Percentiles rank a stretch among this genome's conserved stretches.
Conservation (phyloP, 495 filamentous ascomycete species). For the Hypomontagnella submonticulosa region DNA sequence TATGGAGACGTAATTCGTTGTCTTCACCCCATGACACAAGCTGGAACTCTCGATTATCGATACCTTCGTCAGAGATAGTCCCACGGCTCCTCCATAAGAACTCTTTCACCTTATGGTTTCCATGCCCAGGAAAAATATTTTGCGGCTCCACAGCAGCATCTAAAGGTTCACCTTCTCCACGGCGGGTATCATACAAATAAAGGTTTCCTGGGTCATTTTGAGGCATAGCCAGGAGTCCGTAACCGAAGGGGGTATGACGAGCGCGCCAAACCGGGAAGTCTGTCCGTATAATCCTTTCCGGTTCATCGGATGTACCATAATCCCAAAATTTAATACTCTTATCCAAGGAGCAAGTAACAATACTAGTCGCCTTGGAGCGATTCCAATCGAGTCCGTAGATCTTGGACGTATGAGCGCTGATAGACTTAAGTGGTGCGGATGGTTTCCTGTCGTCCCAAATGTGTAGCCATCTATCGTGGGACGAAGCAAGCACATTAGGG, state of each 20-base stretch:
- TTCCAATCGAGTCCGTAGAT: conserved; percentile 98
- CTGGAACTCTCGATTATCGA: conserved; percentile 93
- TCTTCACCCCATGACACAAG: conserved; percentile 94
- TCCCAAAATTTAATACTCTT: conserved; percentile 97
- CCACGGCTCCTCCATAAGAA: conserved; percentile 92
- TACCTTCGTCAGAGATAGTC: conserved; percentile 68
- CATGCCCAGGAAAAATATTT: conserved; percentile 81
- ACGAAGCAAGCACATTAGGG: conserved; percentile 84
- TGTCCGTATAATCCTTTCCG: conserved; percentile 79
- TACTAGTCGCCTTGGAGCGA: conserved; percentile 71
- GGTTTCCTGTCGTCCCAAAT: conserved; percentile 93
- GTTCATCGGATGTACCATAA: conserved; percentile 70
- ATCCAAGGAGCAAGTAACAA: conserved; percentile 91
- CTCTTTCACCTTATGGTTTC: conserved; percentile 85
- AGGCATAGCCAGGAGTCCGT: conserved; percentile 89
- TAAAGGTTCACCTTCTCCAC: conserved; percentile 51
- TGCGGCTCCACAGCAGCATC: conserved; percentile 66
- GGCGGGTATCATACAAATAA: conserved; percentile 83
- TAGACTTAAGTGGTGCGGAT: conserved; percentile 80
- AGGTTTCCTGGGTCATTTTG: conserved; percentile 86
- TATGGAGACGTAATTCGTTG: conserved; percentile 81
- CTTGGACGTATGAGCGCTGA: conserved; percentile 91
- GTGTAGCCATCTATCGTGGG: conserved; percentile 84
- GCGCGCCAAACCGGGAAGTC: conserved; percentile 93
- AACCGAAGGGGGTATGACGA: conserved; percentile 92